phyloP scores from a whole-genome alignment of 257 asterid genomes.

The Capsicum chinense region DNA sequence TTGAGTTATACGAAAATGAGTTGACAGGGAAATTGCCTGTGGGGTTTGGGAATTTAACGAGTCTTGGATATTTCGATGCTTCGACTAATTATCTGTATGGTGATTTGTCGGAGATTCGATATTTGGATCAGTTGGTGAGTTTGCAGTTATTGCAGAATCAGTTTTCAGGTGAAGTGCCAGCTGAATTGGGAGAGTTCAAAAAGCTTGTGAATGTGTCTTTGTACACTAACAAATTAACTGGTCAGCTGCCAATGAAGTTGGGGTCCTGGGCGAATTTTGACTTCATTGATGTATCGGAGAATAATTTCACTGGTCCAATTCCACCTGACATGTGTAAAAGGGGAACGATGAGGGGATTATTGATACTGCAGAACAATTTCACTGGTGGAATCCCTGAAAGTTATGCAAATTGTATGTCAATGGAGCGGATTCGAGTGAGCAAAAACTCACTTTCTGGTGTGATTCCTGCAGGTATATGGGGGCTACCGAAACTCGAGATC shows the following conservation, averaged over 20 bases:
- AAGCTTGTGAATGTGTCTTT: slow-evolving; percentile 66
- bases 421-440: slow-evolving; percentile 70
- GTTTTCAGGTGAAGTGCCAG: slow-evolving; percentile 72
- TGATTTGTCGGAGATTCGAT: slow-evolving; percentile 58
- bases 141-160: slow-evolving; percentile 67
- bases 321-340: slow-evolving; percentile 91
- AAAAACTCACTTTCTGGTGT: slow-evolving; percentile 65
- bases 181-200: slow-evolving; percentile 73
- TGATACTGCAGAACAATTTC: slow-evolving; percentile 67
- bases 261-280: slow-evolving; percentile 76
- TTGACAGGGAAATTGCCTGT: slow-evolving; percentile 70
- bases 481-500: slow-evolving; percentile 54
- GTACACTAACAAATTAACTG: slow-evolving; percentile 65
- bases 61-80: slow-evolving; percentile 74
- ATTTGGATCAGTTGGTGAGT: slow-evolving; percentile 57
- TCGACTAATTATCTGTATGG: slow-evolving; percentile 67
- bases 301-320: slow-evolving; percentile 66
- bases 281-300: slow-evolving; percentile 77
- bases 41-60: slow-evolving; percentile 66
- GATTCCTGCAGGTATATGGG: slow-evolving; percentile 82
- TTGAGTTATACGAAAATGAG: slow-evolving; percentile 62
- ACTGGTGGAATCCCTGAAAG: slow-evolving; percentile 75
- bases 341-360: slow-evolving; percentile 62
- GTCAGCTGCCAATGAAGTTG: slow-evolving; percentile 65
- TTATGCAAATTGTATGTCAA: slow-evolving; percentile 58